phyloP scores from a whole-genome alignment of 164 flowering plant species.

The Vitis amurensis region DNA sequence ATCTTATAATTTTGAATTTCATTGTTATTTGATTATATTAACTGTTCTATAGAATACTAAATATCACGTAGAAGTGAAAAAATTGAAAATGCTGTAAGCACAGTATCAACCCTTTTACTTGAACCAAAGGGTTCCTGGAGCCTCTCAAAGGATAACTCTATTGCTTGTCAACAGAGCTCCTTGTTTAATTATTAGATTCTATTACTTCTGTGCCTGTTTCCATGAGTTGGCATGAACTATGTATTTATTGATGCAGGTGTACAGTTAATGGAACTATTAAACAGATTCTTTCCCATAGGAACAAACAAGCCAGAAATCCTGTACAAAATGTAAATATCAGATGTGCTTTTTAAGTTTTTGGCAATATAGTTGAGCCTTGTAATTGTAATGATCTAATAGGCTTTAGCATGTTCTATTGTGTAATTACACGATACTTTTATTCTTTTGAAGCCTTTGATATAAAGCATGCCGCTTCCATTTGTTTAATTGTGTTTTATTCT shows the following conservation, averaged over 20 bases:
- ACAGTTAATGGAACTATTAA: constrained; percentile 22
- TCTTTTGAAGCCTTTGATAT: neutral
- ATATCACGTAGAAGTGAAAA: no score
- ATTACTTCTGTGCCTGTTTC: neutral
- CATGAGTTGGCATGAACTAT: neutral
- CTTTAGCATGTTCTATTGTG: neutral
- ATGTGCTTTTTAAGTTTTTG: neutral
- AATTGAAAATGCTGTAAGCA: no score
- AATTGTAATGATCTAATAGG: constrained; percentile 4
- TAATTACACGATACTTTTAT: neutral
- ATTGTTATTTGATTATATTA: no score
- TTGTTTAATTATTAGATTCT: neutral
- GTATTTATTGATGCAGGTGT: constrained; percentile 35
- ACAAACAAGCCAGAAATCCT: constrained; percentile 13
- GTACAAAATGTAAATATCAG: constrained; percentile 24
- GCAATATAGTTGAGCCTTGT: neutral
- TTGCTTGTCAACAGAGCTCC: neutral
- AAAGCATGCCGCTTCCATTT: neutral
- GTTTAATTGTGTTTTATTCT: neutral
- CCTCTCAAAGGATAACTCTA: neutral
- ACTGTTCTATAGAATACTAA: no score
- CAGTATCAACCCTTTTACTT: no score
- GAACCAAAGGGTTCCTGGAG: no score
- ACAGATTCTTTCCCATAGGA: constrained; percentile 26
- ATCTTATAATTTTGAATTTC: no score